phyloP scores from a whole-genome alignment of 2,329 filamentous ascomycete genomes.

The Sclerotinia sclerotiorum region DNA sequence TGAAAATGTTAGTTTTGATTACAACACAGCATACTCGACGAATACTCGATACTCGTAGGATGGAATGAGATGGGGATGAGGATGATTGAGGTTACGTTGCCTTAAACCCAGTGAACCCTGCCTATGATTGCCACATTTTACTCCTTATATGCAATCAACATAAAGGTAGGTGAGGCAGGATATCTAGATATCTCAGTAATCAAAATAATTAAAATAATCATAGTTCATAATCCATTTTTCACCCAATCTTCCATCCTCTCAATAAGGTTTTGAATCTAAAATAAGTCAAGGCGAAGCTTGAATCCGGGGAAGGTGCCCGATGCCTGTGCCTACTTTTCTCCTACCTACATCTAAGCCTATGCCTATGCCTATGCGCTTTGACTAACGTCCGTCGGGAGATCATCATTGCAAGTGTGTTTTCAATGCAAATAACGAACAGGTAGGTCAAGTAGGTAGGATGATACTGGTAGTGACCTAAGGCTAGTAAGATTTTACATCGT shows the following conservation, averaged over 20 bases:
- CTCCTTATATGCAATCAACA: background rate
- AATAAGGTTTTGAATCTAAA: background rate
- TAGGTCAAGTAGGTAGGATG: no score
- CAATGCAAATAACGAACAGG: no score
- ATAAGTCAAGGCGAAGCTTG: background rate
- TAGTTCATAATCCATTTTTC: no score
- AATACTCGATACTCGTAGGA: no score
- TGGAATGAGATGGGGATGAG: background rate
- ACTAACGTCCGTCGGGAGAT: background rate
- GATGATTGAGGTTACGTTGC: background rate
- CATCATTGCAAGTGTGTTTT: background rate
- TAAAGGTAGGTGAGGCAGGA: background rate
- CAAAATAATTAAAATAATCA: background rate
- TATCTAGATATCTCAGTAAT: background rate
- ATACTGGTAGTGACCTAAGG: no score
- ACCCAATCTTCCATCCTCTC: background rate
- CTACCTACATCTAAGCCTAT: no score
- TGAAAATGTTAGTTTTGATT: background rate
- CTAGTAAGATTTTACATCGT: no score
- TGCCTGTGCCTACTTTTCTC: no score
- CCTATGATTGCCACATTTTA: background rate
- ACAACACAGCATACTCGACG: background rate
- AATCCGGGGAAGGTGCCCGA: background rate
- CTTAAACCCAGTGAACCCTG: background rate
- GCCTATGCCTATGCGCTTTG: no score